Evolutionary conservation across 176 grass and related monocot genomes (phyloP).

Genomic region (Raddia distichophylla): DNA sequence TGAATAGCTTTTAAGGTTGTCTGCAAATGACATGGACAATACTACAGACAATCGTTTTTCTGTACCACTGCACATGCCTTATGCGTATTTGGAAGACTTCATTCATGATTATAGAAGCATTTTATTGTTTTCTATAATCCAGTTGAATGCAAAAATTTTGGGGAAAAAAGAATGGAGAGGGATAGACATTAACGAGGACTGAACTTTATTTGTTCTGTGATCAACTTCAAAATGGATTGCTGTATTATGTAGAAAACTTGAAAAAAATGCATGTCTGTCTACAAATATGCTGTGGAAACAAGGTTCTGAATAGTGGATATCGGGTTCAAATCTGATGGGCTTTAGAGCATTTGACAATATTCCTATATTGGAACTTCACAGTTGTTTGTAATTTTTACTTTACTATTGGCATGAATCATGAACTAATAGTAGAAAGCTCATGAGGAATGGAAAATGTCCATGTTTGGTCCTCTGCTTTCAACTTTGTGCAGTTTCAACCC

Average conservation of each 20-base stretch:
- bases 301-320: neutral
- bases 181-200: neutral
- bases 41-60: too few species aligned
- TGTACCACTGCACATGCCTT: neutral
- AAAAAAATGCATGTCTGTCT: neutral
- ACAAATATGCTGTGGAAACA: neutral
- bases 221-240: neutral
- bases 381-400: neutral
- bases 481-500: neutral
- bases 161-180: neutral
- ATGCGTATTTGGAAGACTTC: neutral
- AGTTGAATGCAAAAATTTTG: neutral
- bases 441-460: neutral
- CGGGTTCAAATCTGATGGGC: neutral
- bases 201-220: slow-evolving; percentile 1
- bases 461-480: neutral
- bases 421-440: neutral
- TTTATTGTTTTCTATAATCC: neutral
- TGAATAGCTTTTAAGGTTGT: too few species aligned
- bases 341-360: neutral
- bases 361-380: neutral
- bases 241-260: neutral
- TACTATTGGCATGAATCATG: neutral
- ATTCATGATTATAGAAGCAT: neutral
- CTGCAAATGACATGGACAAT: too few species aligned